phyloP scores from a whole-genome alignment of 2,329 filamentous ascomycete genomes.

The Geosmithia flava region DNA sequence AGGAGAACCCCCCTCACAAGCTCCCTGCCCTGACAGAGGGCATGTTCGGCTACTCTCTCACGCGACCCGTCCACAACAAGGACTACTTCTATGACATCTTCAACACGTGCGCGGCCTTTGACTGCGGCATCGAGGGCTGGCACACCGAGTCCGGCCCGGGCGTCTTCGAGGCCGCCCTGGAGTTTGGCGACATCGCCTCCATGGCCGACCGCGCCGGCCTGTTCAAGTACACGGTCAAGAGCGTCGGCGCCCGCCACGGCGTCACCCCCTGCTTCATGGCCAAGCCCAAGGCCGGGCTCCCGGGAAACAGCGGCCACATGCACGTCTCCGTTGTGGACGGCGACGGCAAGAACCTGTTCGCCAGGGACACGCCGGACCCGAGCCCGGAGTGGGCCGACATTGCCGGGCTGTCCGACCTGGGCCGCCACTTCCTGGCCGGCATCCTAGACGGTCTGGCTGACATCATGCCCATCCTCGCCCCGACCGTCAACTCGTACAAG shows the following conservation, averaged over 20 bases:
- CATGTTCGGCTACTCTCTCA: constrained; percentile 93
- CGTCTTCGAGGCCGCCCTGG: constrained; percentile 89
- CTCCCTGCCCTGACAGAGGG: constrained; percentile 77
- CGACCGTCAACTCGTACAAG: constrained; percentile 97
- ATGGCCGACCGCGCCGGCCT: constrained; percentile 89
- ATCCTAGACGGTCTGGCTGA: constrained; percentile 81
- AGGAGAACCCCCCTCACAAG: constrained; percentile 57
- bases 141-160: constrained; percentile 90
- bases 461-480: constrained; percentile 89
- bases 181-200: constrained; percentile 74
- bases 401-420: constrained; percentile 70
- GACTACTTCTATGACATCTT: constrained; percentile 88
- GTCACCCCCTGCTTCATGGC: constrained; percentile 99
- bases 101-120: constrained; percentile 65
- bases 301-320: constrained; percentile 92
- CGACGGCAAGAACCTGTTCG: constrained; percentile 74
- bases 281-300: constrained; percentile 81
- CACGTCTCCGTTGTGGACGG: constrained; percentile 80
- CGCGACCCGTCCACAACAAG: constrained; percentile 76
- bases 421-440: constrained; percentile 86
- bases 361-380: constrained; percentile 58
- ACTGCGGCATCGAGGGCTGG: constrained; percentile 82
- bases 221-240: constrained; percentile 94
- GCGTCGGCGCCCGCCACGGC: constrained; percentile 71
- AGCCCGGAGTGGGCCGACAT: constrained; percentile 65